Conservation (phyloP, 2,329 filamentous ascomycete genomes). For the Fusarium pininemorale region DNA sequence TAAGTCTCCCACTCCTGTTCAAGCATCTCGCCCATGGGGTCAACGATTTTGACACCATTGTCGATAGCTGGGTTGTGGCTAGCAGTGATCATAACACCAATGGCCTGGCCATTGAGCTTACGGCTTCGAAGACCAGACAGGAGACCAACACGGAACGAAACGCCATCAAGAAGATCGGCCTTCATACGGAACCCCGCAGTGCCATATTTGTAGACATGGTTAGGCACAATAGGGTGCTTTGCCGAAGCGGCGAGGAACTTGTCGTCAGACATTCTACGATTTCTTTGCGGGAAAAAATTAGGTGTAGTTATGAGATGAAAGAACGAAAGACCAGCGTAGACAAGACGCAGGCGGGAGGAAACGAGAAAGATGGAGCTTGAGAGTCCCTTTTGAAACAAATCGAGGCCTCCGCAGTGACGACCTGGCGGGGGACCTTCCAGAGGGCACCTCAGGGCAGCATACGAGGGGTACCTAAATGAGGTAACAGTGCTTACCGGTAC, state of each 20-base stretch:
- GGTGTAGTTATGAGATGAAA: slow-evolving; percentile 6
- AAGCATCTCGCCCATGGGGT: slow-evolving; percentile 98
- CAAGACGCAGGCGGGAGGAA: slow-evolving; percentile 17
- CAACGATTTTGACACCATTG: slow-evolving; percentile 95
- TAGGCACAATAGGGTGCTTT: slow-evolving; percentile 67
- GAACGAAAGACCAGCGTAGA: slow-evolving; percentile 1
- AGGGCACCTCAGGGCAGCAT: neutral
- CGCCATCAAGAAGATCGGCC: slow-evolving; percentile 84
- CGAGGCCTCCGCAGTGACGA: slow-evolving; percentile 30
- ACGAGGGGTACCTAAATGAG: slow-evolving; percentile 12
- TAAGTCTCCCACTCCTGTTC: slow-evolving; percentile 94
- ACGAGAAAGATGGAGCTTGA: slow-evolving; percentile 36
- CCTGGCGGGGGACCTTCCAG: slow-evolving; percentile 19
- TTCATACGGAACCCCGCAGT: slow-evolving; percentile 76
- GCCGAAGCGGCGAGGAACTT: slow-evolving; percentile 68
- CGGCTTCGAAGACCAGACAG: slow-evolving; percentile 88
- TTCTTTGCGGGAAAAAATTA: neutral
- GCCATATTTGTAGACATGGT: slow-evolving; percentile 69
- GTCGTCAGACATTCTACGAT: slow-evolving; percentile 57
- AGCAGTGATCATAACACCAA: slow-evolving; percentile 96
- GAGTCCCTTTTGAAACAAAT: slow-evolving; percentile 36
- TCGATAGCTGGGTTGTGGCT: slow-evolving; percentile 91
- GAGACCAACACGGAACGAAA: slow-evolving; percentile 91
- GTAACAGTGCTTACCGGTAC: slow-evolving; percentile 13
- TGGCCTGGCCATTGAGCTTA: slow-evolving; percentile 88